Percentiles rank a stretch among this genome's conserved stretches.
Evolutionary conservation across 768 basidiomycete genomes (phyloP).

Genomic region (Chalciporus pseudorubinellus): DNA sequence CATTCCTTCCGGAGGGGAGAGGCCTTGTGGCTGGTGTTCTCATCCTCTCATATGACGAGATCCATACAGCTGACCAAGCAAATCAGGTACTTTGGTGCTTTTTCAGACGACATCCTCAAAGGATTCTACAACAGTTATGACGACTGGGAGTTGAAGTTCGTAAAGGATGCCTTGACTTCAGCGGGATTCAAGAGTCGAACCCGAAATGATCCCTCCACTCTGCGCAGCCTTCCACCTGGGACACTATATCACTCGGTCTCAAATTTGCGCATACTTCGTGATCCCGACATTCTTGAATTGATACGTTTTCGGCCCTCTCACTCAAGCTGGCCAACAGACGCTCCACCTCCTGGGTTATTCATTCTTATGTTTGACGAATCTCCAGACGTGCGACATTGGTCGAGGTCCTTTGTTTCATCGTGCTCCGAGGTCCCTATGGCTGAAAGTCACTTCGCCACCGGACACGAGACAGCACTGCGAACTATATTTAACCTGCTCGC

Average conservation of each 20-base stretch:
- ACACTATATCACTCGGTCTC: constrained; percentile 61
- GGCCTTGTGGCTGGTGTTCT: constrained; percentile 9
- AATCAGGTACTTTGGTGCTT: constrained; percentile 72
- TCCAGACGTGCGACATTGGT: constrained; percentile 56
- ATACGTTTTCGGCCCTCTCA: constrained; percentile 26
- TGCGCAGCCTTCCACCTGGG: constrained; percentile 47
- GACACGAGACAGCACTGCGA: constrained; percentile 47
- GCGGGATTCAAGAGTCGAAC: constrained; percentile 20
- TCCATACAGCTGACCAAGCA: constrained; percentile 14
- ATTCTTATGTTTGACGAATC: constrained; percentile 54
- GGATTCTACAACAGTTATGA: constrained; percentile 65
- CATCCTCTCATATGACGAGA: constrained; percentile 4
- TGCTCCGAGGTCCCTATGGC: constrained; percentile 45
- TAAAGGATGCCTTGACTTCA: constrained; percentile 47
- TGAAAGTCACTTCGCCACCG: constrained; percentile 42
- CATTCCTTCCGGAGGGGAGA: constrained; percentile 1
- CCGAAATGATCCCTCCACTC: constrained; percentile 21
- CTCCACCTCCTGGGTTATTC: constrained; percentile 60
- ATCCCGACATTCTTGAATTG: constrained; percentile 42
- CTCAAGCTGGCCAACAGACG: constrained; percentile 53
- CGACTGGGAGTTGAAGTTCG: constrained; percentile 58
- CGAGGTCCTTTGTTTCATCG: constrained; percentile 44
- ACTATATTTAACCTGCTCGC: constrained; percentile 32
- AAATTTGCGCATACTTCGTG: constrained; percentile 56
- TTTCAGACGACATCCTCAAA: constrained; percentile 45